phyloP scores from a whole-genome alignment of 345 rosid genomes.

The Eucalyptus pauciflora region DNA sequence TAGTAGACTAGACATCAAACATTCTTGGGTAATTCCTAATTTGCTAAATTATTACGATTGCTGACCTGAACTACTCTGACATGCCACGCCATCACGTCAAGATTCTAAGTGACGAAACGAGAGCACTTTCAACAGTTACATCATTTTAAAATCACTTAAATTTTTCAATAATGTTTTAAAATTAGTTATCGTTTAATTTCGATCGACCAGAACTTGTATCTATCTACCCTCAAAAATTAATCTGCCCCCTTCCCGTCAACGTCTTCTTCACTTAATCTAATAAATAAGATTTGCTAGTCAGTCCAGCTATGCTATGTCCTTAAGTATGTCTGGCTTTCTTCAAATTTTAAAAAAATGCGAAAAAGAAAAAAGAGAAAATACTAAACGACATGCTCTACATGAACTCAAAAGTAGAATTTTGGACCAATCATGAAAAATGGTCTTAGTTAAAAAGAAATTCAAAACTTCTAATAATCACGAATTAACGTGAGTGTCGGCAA shows the following conservation, averaged over 20 bases:
- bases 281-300: background rate
- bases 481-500: too few species aligned
- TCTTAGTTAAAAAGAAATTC: too few species aligned
- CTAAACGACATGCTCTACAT: background rate
- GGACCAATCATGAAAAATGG: background rate
- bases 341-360: accelerated
- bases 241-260: background rate
- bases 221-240: background rate
- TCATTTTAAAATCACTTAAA: background rate
- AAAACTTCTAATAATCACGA: too few species aligned
- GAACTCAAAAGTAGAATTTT: background rate
- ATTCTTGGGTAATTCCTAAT: too few species aligned
- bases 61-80: background rate
- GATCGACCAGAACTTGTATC: background rate
- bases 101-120: background rate
- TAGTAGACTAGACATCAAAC: background rate
- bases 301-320: background rate
- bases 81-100: background rate
- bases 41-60: too few species aligned
- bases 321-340: background rate
- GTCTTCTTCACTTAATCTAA: background rate
- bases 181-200: background rate
- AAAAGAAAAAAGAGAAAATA: background rate
- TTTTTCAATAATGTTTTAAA: background rate
- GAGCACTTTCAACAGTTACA: background rate